Base-by-base conservation (phyloP, 2,329 filamentous ascomycete genomes). In the Phoma herbarum region DNA sequence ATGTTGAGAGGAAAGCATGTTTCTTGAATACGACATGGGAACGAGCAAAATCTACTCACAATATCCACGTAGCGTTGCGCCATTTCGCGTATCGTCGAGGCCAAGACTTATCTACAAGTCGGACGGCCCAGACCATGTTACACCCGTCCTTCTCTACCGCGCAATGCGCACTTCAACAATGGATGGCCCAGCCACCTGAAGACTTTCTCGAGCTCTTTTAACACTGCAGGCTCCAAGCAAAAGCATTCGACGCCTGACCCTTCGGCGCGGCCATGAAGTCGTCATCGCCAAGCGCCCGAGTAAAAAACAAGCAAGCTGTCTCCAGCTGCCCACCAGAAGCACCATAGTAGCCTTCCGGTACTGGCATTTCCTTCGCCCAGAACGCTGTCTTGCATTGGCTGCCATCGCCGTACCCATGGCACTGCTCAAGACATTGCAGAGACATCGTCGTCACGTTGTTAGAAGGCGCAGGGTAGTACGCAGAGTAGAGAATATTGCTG, bases 341-440 rank as follows among this genome's bases (percentile, higher is more conserved):
- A 39, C 35, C 35, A 20, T 39, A 39, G 35, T 39, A 39, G 35
- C 35, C n/a, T 11, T 20, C 18, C 9, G 9, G n/a, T 20, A 39
- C 35, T 39, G 35, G 18, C 35, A 39, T 65, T n/a, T 77, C 70
- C 46, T 78, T 69, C 1, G 73, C 77, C 69, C 78, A 72, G 28
- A 72, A 75, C 2, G 71, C 74, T 9, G 68, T 67, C 54, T 74
- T 73, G 66, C 78, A 80, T 37, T 75, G 62, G 10, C 61, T 63
- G n/a, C 58, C 57, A 39, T 71, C 64, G 11, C 78, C 77, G 44
- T 75, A 77, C 12, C 78, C 77, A 53, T 79, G 76, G 65, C 78
- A 80, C 59, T 80, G 78, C 59, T 79, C 51, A 4, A 76, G 67
- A 59, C 78, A 72, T 63, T 41, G 59, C 57, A 52, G 3, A 75